phyloP scores from a whole-genome alignment of 202 grass and related monocot genomes.

The Bolboschoenoplectus hybrid region DNA sequence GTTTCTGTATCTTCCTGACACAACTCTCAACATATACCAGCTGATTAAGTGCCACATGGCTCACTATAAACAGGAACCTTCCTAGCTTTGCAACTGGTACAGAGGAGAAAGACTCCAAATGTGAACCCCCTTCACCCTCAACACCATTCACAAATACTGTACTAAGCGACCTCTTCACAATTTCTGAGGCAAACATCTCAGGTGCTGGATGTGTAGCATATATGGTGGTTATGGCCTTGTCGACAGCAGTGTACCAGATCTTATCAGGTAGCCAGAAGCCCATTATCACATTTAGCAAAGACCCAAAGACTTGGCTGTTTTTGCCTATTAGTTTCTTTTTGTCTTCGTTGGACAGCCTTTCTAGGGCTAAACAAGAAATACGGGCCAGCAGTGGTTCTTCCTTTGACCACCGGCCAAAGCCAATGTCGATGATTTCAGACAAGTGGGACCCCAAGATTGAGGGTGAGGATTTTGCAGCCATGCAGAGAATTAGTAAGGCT shows the following conservation, averaged over 20 bases:
- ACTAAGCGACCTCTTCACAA: constrained; percentile 71
- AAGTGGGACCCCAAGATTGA: constrained; percentile 72
- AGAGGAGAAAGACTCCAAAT: constrained; percentile 44
- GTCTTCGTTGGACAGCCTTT: constrained; percentile 93
- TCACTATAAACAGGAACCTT: constrained; percentile 88
- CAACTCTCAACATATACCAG: constrained; percentile 89
- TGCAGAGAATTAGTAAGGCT: constrained; percentile 86
- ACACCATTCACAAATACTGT: constrained; percentile 63
- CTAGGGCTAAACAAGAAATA: constrained; percentile 82
- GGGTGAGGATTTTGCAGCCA: constrained; percentile 90
- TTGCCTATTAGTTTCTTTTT: constrained; percentile 70
- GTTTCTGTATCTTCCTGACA: constrained; percentile 80
- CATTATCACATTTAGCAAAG: constrained; percentile 62
- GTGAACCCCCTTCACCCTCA: constrained; percentile 40
- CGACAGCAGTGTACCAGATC: constrained; percentile 89
- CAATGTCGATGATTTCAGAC: constrained; percentile 97
- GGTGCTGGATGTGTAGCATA: constrained; percentile 77
- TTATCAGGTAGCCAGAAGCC: constrained; percentile 74
- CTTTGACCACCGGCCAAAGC: constrained; percentile 91
- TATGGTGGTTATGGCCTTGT: constrained; percentile 81
- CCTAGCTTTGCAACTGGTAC: constrained; percentile 64
- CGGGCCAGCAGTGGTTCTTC: constrained; percentile 91
- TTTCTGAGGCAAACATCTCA: constrained; percentile 76
- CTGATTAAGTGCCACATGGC: constrained; percentile 89
- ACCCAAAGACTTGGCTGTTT: constrained; percentile 58